Conservation (phyloP, 1,139 yeast genomes). For the Suhomyces atakaporum region DNA sequence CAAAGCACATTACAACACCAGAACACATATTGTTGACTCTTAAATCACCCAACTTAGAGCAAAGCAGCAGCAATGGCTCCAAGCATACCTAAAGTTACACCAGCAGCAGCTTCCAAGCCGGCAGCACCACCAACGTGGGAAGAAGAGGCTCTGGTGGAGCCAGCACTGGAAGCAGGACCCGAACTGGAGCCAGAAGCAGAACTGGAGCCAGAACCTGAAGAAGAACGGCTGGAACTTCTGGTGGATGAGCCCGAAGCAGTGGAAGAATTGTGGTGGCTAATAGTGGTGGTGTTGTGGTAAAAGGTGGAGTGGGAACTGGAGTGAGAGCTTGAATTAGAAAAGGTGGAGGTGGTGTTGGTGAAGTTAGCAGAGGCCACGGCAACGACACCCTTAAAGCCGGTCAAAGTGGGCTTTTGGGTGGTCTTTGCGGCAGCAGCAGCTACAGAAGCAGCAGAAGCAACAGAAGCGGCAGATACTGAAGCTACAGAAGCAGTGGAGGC, state of each 20-base stretch:
- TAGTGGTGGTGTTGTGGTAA: constrained; percentile 20
- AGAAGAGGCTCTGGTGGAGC: constrained; percentile 15
- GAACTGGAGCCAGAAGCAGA: not conserved
- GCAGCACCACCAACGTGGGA: constrained; percentile 34
- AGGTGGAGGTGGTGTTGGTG: constrained; percentile 24
- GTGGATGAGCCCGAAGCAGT: constrained; percentile 16
- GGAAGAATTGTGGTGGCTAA: constrained; percentile 13
- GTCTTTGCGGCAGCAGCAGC: constrained; percentile 20
- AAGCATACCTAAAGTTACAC: constrained; percentile 49
- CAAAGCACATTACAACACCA: constrained; percentile 5
- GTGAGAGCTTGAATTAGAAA: no score
- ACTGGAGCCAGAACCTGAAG: constrained; percentile 19
- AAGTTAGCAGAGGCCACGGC: constrained; percentile 46
- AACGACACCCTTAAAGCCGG: constrained; percentile 45
- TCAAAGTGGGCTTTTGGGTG: constrained; percentile 24
- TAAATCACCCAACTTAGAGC: constrained; percentile 27
- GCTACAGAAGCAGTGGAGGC: constrained; percentile 17
- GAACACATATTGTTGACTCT: constrained; percentile 7
- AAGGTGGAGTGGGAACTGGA: constrained; percentile 19
- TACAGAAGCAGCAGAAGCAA: constrained; percentile 17
- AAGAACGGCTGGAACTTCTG: constrained; percentile 21
- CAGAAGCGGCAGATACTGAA: constrained; percentile 16
- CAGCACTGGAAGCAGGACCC: constrained; percentile 4
- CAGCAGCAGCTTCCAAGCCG: constrained; percentile 32
- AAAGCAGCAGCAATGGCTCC: constrained; percentile 56